Evolutionary conservation across 2,329 filamentous ascomycete genomes (phyloP), one percentile per base, ranked within the genome.

Genomic region (Coniochaeta hoffmannii): DNA sequence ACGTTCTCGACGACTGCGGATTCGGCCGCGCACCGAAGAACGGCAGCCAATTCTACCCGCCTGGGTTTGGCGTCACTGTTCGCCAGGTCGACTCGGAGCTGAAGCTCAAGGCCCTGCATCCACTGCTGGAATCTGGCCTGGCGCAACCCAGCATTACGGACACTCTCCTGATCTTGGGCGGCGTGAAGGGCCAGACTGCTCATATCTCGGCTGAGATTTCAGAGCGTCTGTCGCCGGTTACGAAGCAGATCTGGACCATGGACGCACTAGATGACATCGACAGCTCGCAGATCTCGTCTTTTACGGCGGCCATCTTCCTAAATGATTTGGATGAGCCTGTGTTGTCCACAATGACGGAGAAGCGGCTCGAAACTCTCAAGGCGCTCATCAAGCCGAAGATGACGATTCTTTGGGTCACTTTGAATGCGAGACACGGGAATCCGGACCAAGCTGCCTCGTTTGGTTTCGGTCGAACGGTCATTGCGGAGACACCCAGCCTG

Each of bases 21-120:
- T 76, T 76, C 31, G 53, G 58, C 3, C 56, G 59, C n/a, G 55
- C 65, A 0, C 64, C 66, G 1, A 63, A 60, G 15, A 66, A 70
- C 38, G 65, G 69, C 0, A 62, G 70, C 35, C 71, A 74, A 50
- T 62, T 59, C 14, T 66, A 63, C 30, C 57, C 62, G 3, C 59
- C 64, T 0, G 71, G 72, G 1, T 71, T 67, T 44, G 66, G 67
- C 1, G 55, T 76, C n/a, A 67, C 65, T 19, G 63, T 76, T 8
- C 68, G 73, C 10, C 73, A 75, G 53, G 61, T 69, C 15, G 60
- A 63, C 15, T 64, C 59, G 1, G 51, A 53, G 14, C 54, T 63
- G 6, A 68, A 68, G 55, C 46, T 56, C 8, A 22, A 58, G 6
- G 32, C 65, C 24, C 32, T 62, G 49, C 55, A 55, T 19, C 58